phyloP scores from a whole-genome alignment of 768 basidiomycete species.

The Lanmaoa rubissima region DNA sequence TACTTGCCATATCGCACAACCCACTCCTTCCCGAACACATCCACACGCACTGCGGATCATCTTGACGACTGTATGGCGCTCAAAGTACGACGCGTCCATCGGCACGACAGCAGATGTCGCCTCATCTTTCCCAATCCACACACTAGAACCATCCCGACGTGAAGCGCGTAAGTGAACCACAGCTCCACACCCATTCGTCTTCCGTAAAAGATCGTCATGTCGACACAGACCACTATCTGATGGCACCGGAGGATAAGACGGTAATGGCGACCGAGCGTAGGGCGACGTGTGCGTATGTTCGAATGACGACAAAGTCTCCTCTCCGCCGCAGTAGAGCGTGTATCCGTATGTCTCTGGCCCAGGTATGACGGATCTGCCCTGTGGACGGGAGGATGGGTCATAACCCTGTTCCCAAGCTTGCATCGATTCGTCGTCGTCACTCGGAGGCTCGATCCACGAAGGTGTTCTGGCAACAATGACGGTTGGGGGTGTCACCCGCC shows the following conservation, averaged over 20 bases:
- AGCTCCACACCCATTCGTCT: constrained; percentile 61
- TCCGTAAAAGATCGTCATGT: constrained; percentile 4
- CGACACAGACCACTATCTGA: constrained; percentile 18
- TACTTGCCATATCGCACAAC: constrained; percentile 57
- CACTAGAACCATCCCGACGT: constrained; percentile 48
- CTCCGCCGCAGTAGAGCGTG: constrained; percentile 45
- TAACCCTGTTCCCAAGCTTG: constrained; percentile 36
- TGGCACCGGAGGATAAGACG: constrained; percentile 33
- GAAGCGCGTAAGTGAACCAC: constrained; percentile 56
- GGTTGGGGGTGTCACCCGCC: constrained; percentile 24
- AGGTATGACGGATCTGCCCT: constrained; percentile 8
- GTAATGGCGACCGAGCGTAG: constrained; percentile 38
- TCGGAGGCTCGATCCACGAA: constrained; percentile 35
- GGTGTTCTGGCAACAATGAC: constrained; percentile 31
- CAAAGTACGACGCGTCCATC: constrained; percentile 60
- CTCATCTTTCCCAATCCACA: constrained; percentile 57
- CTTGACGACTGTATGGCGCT: constrained; percentile 44
- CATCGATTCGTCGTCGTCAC: constrained; percentile 33
- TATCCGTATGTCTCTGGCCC: constrained; percentile 28
- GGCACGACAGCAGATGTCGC: constrained; percentile 53
- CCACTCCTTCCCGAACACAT: constrained; percentile 65
- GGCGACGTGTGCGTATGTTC: constrained; percentile 3
- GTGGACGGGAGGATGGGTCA: constrained; percentile 28
- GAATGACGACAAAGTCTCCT: constrained; percentile 17
- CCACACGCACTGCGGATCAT: constrained; percentile 59